Evolutionary conservation across 805 yeast species (phyloP), one percentile per base, ranked within the genome.

Genomic region (Candida odintsovae): DNA sequence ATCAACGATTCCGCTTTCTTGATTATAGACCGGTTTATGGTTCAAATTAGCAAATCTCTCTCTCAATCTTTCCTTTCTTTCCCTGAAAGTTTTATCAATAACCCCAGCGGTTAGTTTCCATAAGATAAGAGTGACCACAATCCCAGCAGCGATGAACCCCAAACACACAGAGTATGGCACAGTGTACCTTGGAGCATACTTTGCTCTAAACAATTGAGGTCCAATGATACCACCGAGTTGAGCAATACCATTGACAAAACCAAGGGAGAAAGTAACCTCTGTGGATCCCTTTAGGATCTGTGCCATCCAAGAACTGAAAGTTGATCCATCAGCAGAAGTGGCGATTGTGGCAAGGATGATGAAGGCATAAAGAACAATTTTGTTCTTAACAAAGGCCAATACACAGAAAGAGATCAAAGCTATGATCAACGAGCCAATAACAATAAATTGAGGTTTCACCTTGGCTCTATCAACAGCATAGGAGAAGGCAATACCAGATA

Each of bases 221-320:
- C 55, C 49, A 25, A 49, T 41, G 12, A 49, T 45, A 43, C 55
- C 48, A n/a, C 44, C 49, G 12, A 51, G 16, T 38, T 49, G 50
- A 6, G 31, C 50, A 31, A 47, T 10, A 10, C 45, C 15, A 5
- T 51, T 51, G 12, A 49, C 22, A 7, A 46, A 43, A 12, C 43
- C 40, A 16, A 51, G 28, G 8, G 42, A 41, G 36, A 51, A 51
- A 2, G 45, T 50, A 21, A 43, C 40, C 21, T 44, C 41, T n/a
- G 49, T 43, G 9, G 50, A 19, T 16, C 55, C 55, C 10, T 43
- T 23, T 18, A 46, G 16, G 1, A 38, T 33, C 36, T 46, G 47
- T n/a, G 19, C 25, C 20, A 49, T 11, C 54, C 54, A 50, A 3
- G 50, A 44, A 26, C 36, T 42, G 8, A 44, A 20, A 11, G 49